phyloP scores from a whole-genome alignment of 768 basidiomycete species.

The Candolleomyces efflorescens region DNA sequence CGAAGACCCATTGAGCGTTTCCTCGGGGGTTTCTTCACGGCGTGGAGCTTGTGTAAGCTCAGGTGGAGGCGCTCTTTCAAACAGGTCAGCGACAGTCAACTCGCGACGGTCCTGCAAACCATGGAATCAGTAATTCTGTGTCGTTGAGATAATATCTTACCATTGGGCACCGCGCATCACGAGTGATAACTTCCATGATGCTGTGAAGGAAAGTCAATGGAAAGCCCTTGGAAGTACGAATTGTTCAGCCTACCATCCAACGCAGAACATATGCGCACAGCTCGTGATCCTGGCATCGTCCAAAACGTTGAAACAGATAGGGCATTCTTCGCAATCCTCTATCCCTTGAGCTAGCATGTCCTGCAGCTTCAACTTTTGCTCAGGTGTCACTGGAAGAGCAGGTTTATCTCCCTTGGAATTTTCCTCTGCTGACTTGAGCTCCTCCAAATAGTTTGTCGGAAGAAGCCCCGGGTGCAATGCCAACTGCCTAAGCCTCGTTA shows the following conservation, averaged over 20 bases:
- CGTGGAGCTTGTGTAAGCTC: constrained; percentile 61
- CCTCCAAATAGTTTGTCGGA: constrained; percentile 65
- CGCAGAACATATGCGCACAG: constrained; percentile 71
- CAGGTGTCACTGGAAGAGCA: constrained; percentile 41
- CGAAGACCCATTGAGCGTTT: constrained; percentile 53
- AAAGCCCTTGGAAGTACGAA: not conserved
- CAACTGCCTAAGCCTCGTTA: constrained; percentile 84
- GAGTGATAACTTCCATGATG: constrained; percentile 63
- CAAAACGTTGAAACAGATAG: constrained; percentile 62
- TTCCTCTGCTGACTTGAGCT: constrained; percentile 42
- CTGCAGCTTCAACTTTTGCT: constrained; percentile 55
- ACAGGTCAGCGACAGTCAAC: constrained; percentile 49
- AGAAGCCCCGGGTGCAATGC: constrained; percentile 75
- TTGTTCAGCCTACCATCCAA: constrained; percentile 48
- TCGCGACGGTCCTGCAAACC: constrained; percentile 62
- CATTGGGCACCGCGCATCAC: constrained; percentile 82
- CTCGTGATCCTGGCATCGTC: constrained; percentile 67
- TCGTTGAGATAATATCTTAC: constrained; percentile 28
- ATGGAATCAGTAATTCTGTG: not conserved
- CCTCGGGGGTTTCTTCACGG: constrained; percentile 33
- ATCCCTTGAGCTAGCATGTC: constrained; percentile 56
- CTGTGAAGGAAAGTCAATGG: constrained; percentile 26
- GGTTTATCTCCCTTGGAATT: constrained; percentile 22
- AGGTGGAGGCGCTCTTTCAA: constrained; percentile 59
- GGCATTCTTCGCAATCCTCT: constrained; percentile 82